These are phyloP conservation scores for Xanthoceras sorbifolium DNA, from an alignment of 345 rosid genomes.

Conservation along the genomic window DNA sequence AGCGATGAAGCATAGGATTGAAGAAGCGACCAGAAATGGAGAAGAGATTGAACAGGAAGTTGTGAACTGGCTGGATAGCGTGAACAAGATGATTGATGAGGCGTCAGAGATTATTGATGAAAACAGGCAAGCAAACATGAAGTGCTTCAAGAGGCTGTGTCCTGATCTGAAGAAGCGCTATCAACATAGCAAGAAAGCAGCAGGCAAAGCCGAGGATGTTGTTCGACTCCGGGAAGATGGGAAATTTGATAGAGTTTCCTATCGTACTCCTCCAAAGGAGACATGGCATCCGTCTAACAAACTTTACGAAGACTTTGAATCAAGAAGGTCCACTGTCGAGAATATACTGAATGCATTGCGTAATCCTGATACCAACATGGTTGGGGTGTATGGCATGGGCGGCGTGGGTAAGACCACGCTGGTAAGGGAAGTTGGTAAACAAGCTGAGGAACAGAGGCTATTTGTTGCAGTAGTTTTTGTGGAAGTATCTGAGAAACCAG, in stretches of 20 bases:
- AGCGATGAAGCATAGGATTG: not conserved
- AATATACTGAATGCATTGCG: not conserved
- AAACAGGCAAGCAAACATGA: not conserved
- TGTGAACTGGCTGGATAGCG: conserved; percentile 11
- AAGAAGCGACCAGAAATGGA: not conserved
- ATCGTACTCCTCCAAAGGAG: not conserved
- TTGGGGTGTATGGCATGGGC: not conserved
- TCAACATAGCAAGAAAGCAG: conserved; percentile 16
- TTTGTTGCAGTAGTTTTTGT: conserved; percentile 21
- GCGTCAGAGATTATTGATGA: not conserved
- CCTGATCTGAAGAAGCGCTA: conserved; percentile 12
- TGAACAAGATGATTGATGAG: not conserved
- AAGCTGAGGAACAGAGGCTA: not conserved
- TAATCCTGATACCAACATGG: not conserved
- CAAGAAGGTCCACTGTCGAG: not conserved
- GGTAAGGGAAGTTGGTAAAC: conserved; percentile 6
- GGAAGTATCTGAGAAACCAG: not conserved
- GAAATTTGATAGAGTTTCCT: not conserved
- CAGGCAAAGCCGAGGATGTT: not conserved
- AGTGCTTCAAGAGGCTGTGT: conserved; percentile 3
- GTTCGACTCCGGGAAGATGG: conserved; percentile 5
- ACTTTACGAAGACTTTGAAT: too few relatives aligned
- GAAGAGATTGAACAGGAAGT: conserved; percentile 13
- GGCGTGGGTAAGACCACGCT: conserved; percentile 17
- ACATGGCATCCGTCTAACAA: not conserved